Conservation (phyloP, 257 asterid genomes). For the Misopates orontium region DNA sequence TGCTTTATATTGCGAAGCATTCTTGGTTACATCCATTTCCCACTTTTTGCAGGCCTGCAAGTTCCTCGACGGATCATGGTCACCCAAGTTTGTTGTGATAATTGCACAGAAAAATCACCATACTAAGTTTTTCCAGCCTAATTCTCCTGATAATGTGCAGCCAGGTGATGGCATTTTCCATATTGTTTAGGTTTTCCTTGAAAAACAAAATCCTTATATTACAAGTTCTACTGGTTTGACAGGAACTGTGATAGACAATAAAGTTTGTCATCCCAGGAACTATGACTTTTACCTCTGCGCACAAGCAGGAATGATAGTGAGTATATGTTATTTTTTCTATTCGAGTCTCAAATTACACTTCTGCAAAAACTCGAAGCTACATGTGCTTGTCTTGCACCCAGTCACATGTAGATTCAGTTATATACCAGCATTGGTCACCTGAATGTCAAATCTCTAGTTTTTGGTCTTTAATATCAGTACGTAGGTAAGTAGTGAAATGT, state of each 20-base stretch:
- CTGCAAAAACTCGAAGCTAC: no score
- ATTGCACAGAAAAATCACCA: slow-evolving; percentile 95
- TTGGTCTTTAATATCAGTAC: no score
- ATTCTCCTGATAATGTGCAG: slow-evolving; percentile 80
- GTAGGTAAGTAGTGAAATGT: no score
- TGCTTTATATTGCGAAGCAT: not conserved
- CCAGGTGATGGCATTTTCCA: slow-evolving; percentile 53
- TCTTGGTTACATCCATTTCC: not conserved
- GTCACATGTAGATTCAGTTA: no score
- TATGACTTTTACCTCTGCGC: slow-evolving; percentile 89
- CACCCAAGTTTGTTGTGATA: slow-evolving; percentile 77
- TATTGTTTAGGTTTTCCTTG: not conserved
- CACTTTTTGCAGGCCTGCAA: slow-evolving; percentile 65
- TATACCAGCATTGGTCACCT: no score
- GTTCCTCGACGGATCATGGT: slow-evolving; percentile 76
- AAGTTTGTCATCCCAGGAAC: slow-evolving; percentile 87
- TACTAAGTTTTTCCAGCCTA: slow-evolving; percentile 78
- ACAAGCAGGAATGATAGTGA: slow-evolving; percentile 92
- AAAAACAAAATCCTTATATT: not conserved
- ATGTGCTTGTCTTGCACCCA: no score
- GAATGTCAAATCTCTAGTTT: no score
- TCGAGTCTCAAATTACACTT: not conserved
- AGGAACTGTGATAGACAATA: slow-evolving; percentile 87
- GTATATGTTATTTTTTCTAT: slow-evolving; percentile 23
- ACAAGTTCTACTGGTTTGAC: slow-evolving; percentile 27